Evolutionary conservation across 495 filamentous ascomycete genomes (phyloP), one percentile per base, ranked within the genome.

Genomic region (Hypoxylon intermedium): DNA sequence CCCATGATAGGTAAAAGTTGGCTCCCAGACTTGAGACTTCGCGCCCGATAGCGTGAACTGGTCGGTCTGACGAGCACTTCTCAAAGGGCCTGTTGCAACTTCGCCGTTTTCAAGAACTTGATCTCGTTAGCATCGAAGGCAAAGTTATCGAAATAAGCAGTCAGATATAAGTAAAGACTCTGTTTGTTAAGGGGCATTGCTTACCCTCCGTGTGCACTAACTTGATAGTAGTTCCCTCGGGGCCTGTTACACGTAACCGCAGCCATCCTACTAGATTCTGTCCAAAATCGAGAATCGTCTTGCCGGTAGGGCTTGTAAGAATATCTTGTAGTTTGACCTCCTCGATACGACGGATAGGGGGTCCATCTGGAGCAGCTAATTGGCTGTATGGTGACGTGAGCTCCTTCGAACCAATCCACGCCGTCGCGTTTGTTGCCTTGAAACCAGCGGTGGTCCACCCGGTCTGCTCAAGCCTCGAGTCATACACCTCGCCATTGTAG

Each of bases 211-310:
- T 73, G 62, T 84, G 81, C 0, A 56, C 71, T 21, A 84, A 70
- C 16, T 63, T 73, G 21, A 79, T 75, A 19, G 34, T 71, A 1
- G 61, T 67, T 7, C 74, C 75, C 13, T 55, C 52, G 0, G 75
- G 70, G 5, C 74, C 75, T 2, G 58, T 40, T 3, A 77, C 68
- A 0, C 60, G 65, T 16, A 81, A 60, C 4, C 64, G 64, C n/a
- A 84, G 60, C 41, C 73, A 74, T 3, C 81, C 83, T 3, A 83
- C 82, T 9, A 84, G 68, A 50, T 84, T 85, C 55, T 84, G 83
- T 9, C 81, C 81, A 56, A 83, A 84, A 55, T 85, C 83, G 5
- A 85, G 45, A 13, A 78, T 66, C 13, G 74, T 77, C 37, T 77
- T 80, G 9, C 77, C 77, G 1, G 72, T 68, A 2, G 78, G 76